Conservation (phyloP, 306 rosid genomes). For the Fagus sylvatica region DNA sequence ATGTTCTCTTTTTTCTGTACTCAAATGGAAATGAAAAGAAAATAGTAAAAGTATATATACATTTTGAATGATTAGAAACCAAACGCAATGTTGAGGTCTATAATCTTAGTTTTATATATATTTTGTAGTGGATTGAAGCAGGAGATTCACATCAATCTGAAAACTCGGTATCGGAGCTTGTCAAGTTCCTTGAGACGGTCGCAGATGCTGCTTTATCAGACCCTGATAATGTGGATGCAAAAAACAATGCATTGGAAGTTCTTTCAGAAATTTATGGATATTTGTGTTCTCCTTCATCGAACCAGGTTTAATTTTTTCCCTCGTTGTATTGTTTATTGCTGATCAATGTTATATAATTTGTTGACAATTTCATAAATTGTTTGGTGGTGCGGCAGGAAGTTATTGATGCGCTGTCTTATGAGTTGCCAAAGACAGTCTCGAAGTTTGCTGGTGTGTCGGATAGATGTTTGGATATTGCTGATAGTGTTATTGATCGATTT, state of each 20-base stretch:
- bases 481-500: constrained; percentile 56
- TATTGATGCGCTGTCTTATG: constrained; percentile 69
- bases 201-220: constrained; percentile 49
- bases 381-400: constrained; percentile 47
- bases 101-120: constrained; percentile 15
- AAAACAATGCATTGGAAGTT: constrained; percentile 44
- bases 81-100: neutral
- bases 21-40: neutral
- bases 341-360: neutral
- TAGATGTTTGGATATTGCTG: constrained; percentile 59
- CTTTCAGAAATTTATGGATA: constrained; percentile 51
- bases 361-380: constrained; percentile 3
- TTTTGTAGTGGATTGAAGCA: constrained; percentile 44
- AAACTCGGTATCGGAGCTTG: constrained; percentile 47
- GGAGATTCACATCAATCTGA: constrained; percentile 43
- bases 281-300: constrained; percentile 53
- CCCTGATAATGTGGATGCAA: constrained; percentile 44
- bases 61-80: neutral
- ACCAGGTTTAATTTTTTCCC: constrained; percentile 48
- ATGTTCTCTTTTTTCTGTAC: too few relatives aligned
- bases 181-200: constrained; percentile 50
- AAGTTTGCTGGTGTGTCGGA: constrained; percentile 60
- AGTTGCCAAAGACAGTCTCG: constrained; percentile 71
- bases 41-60: neutral
- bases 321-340: neutral